Base-by-base conservation (phyloP, 495 filamentous ascomycete genomes). In the Pyronema domesticum region DNA sequence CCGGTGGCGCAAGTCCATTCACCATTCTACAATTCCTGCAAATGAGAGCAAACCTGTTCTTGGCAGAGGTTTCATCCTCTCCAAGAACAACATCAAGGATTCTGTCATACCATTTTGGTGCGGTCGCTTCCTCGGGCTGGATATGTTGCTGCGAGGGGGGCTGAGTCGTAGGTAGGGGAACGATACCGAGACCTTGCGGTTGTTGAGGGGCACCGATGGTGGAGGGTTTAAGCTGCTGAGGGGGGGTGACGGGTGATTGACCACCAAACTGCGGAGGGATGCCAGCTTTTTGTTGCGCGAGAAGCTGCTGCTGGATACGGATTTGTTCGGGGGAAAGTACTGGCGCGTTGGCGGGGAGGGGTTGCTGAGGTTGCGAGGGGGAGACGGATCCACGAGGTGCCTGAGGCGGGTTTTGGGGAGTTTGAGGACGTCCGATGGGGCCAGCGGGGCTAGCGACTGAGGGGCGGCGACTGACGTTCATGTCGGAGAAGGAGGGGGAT, bases 1-100 rank as follows among this genome's bases (percentile, higher is more conserved):
- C 91, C 0, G 91, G 91, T 9, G 91, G 89, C 1, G 93, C 91
- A 63, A 95, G 89, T 3, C 91, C 91, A 64, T 99, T 99, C 35
- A 99, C 89, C 8, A 95, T 76, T 23, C 86, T 74, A 64, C 91
- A 99, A 17, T 75, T 71, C 17, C 65, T 57, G 70, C 91, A 99
- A 49, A 99, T 91, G 61, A 99, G 68, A 23, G 81, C 91, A 50
- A 94, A 78, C 5, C 91, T 78, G 69, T 95, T 95, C 68, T 85
- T 89, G 0, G 93, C 78, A 23, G 83, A 80, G 39, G 84, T 89
- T 69, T 99, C 91, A 60, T 99, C 91, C 67, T 99, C 91, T 18
- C 91, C 91, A 0, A 99, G 73, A 34, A 99, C 75, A 5, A 94
- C 80, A 63, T 98, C 91, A 39, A 96, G 68, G 35, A 98, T 77